Evolutionary conservation across 139 green algal species (phyloP).

Genomic region (Chlorella ohadii): DNA sequence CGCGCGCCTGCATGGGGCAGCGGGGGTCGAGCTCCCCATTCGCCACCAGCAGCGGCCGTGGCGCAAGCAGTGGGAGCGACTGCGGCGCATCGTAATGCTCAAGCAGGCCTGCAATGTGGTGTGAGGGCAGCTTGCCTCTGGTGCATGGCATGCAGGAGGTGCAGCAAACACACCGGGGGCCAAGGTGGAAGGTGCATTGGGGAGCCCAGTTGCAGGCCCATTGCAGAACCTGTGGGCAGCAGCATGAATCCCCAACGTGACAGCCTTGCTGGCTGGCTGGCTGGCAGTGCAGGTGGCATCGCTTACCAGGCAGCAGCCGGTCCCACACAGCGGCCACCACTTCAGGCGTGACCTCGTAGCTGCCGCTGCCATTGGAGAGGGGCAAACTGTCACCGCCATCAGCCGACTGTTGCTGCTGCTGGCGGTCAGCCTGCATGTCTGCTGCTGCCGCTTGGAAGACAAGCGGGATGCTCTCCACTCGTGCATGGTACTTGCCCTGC

Average conservation of each 20-base stretch:
- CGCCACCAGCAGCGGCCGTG: conserved; percentile 63
- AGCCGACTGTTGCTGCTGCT: not conserved
- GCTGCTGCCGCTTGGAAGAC: conserved; percentile 57
- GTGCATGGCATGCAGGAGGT: too few species aligned
- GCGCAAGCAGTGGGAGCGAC: conserved; percentile 59
- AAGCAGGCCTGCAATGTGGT: conserved; percentile 36
- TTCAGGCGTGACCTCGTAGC: not conserved
- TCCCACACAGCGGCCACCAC: conserved; percentile 47
- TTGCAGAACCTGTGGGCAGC: too few species aligned
- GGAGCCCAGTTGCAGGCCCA: too few species aligned
- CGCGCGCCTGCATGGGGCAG: conserved; percentile 47
- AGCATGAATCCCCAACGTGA: too few species aligned
- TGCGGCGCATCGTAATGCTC: conserved; percentile 55
- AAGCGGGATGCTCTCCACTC: conserved; percentile 53
- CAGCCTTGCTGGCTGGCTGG: not conserved
- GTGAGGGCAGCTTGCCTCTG: too few species aligned
- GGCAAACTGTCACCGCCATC: too few species aligned
- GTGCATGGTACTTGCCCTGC: conserved; percentile 58
- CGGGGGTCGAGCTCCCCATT: conserved; percentile 61
- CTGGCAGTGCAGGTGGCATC: not conserved
- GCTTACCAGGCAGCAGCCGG: conserved; percentile 30
- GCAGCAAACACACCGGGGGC: too few species aligned
- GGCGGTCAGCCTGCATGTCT: conserved; percentile 20
- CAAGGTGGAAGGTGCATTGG: too few species aligned
- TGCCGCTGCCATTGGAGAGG: too few species aligned